phyloP scores from a whole-genome alignment of 495 filamentous ascomycete species.

The Talaromyces liani region DNA sequence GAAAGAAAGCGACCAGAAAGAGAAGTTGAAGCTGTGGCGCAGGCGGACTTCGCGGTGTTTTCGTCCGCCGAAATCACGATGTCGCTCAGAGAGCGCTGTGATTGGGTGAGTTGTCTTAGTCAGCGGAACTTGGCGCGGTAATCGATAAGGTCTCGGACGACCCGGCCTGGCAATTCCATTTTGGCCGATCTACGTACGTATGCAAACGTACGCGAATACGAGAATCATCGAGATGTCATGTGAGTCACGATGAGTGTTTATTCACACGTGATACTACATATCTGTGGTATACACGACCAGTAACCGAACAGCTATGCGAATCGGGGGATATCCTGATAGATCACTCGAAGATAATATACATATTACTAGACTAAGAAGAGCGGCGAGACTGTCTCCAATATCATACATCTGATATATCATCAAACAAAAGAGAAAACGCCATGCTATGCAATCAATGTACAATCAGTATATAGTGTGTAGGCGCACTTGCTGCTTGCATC shows the following conservation, averaged over 20 bases:
- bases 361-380: slow-evolving; percentile 1
- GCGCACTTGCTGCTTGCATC: no score
- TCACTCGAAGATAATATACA: not conserved
- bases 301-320: not conserved
- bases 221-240: no score
- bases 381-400: not conserved
- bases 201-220: no score
- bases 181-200: no score
- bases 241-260: no score
- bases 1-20: not conserved
- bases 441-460: slow-evolving; percentile 15
- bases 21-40: not conserved
- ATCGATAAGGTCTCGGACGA: not conserved
- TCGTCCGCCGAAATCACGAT: not conserved
- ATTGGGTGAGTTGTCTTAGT: not conserved
- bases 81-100: not conserved
- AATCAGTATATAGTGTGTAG: not conserved
- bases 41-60: not conserved
- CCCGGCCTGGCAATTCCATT: no score
- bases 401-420: not conserved
- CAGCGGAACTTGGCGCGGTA: not conserved
- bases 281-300: no score
- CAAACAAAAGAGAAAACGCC: slow-evolving; percentile 16
- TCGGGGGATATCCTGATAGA: not conserved
- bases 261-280: no score